phyloP scores from a whole-genome alignment of 148 eudicot species.

The Rhododendron williamsianum region DNA sequence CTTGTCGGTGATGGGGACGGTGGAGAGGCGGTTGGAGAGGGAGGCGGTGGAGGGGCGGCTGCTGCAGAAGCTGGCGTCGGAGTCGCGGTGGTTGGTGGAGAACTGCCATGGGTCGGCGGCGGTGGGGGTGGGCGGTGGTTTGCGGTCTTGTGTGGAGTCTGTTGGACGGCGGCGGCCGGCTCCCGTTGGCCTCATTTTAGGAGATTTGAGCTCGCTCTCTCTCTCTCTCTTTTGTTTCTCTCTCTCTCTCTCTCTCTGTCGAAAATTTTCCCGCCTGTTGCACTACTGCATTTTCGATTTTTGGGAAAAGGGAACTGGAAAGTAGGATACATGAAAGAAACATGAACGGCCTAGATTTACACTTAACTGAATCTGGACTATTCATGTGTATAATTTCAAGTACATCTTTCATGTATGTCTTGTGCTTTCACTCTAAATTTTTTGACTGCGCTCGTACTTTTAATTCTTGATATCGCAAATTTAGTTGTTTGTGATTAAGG shows the following conservation, averaged over 20 bases:
- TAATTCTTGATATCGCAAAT: no score
- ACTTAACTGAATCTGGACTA: no score
- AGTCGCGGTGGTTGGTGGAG: slow-evolving; percentile 33
- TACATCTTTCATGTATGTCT: no score
- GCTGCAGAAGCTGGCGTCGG: slow-evolving; percentile 75
- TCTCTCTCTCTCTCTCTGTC: not conserved
- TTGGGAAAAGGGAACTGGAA: not conserved
- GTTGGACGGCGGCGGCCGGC: slow-evolving; percentile 32
- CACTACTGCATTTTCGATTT: not conserved
- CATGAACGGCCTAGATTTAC: no score
- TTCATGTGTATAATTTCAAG: no score
- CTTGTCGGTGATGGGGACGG: slow-evolving; percentile 41
- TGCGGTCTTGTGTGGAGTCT: slow-evolving; percentile 24
- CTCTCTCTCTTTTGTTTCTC: slow-evolving; percentile 12
- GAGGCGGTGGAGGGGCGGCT: slow-evolving; percentile 63
- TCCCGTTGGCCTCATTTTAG: slow-evolving; percentile 26
- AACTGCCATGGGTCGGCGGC: slow-evolving; percentile 27
- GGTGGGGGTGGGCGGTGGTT: slow-evolving; percentile 36
- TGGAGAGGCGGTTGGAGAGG: slow-evolving; percentile 63
- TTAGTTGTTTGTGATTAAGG: no score
- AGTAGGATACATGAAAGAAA: no score
- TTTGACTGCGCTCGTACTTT: no score
- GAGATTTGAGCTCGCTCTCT: not conserved
- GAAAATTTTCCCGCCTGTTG: slow-evolving; percentile 13
- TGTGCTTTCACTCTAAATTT: no score